phyloP scores from a whole-genome alignment of 495 filamentous ascomycete species.

The Parathielavia hyrcaniae region DNA sequence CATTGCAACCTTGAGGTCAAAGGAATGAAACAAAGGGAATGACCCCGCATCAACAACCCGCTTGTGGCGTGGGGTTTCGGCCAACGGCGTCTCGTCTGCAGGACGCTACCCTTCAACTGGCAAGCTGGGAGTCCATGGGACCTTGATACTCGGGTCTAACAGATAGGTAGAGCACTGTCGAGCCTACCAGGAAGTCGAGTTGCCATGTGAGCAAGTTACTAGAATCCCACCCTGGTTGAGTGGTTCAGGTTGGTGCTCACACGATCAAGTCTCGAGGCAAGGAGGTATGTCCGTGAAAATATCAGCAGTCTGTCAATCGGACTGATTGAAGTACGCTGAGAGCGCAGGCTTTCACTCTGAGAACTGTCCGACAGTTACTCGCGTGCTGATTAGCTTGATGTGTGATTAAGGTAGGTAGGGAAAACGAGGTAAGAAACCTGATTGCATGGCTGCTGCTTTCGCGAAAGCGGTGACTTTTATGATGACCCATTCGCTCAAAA shows the following conservation, averaged over 20 bases:
- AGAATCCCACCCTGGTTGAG: neutral
- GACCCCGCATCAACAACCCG: slow-evolving; percentile 16
- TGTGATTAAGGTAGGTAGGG: too few species aligned
- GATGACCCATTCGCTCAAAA: too few species aligned
- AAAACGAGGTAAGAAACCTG: too few species aligned
- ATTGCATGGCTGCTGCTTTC: too few species aligned
- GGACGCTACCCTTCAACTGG: slow-evolving; percentile 3
- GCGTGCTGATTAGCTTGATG: too few species aligned
- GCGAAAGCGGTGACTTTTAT: too few species aligned
- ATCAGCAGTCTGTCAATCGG: too few species aligned
- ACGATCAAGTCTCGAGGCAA: too few species aligned
- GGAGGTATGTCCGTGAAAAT: too few species aligned
- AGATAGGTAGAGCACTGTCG: neutral
- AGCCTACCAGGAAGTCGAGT: neutral
- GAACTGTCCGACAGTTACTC: too few species aligned
- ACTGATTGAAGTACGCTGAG: too few species aligned
- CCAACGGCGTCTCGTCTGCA: slow-evolving; percentile 1
- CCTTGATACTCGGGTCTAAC: neutral
- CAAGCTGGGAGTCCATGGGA: neutral
- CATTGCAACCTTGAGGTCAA: slow-evolving; percentile 4
- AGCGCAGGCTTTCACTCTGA: too few species aligned
- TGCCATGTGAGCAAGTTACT: slow-evolving; percentile 8
- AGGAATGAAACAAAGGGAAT: slow-evolving; percentile 13
- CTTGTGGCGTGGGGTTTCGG: slow-evolving; percentile 8
- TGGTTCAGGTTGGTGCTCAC: neutral